Percentiles rank a stretch among this genome's conserved stretches.
Conservation (phyloP, 2,329 filamentous ascomycete genomes). For the Penicillium brevicompactum region DNA sequence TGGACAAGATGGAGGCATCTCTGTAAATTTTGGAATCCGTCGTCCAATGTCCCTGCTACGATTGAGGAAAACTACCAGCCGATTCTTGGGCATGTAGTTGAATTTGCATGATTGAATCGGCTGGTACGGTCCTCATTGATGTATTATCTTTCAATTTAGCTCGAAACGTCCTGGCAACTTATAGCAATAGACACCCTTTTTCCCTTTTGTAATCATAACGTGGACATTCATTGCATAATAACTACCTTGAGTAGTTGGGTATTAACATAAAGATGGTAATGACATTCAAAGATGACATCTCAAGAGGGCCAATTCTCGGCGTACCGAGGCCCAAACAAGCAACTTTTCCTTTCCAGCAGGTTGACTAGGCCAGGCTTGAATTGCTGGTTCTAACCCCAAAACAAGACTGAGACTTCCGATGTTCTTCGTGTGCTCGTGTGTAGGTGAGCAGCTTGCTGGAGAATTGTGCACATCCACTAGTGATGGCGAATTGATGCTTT, state of each 20-base stretch:
- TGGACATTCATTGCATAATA: constrained; percentile 9
- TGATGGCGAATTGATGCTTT: neutral
- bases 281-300: neutral
- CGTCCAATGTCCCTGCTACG: constrained; percentile 23
- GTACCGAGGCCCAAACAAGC: neutral
- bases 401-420: neutral
- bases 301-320: neutral
- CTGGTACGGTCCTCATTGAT: constrained; percentile 24
- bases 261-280: constrained; percentile 12
- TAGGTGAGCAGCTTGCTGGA: neutral
- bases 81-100: constrained; percentile 13
- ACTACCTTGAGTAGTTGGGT: constrained; percentile 5
- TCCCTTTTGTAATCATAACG: constrained; percentile 15
- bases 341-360: neutral
- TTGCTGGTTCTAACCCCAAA: neutral
- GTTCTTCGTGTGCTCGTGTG: neutral
- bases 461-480: neutral
- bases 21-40: constrained; percentile 51
- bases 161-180: constrained; percentile 28
- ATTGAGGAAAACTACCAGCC: constrained; percentile 27
- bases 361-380: neutral
- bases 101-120: constrained; percentile 14
- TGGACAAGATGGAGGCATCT: constrained; percentile 87
- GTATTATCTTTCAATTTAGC: constrained; percentile 34
- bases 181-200: constrained; percentile 28